These are phyloP conservation scores for Helotiales sp. DNA, from an alignment of 2,329 filamentous ascomycete species.

Conservation along the genomic window DNA sequence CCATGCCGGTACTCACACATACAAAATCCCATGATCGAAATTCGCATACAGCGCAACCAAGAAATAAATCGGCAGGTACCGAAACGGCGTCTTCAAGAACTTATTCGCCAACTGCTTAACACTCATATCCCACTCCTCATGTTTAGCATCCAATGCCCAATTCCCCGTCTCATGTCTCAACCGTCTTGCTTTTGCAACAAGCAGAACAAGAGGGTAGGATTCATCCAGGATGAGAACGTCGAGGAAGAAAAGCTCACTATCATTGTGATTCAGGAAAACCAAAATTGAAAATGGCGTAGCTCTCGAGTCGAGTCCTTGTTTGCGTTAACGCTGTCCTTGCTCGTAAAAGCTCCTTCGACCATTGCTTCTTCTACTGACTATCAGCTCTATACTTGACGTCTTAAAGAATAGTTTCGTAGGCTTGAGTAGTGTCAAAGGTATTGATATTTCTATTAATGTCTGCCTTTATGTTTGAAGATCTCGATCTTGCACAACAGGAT, in stretches of 20 bases:
- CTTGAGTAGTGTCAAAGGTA: no score
- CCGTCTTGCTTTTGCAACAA: conserved; percentile 67
- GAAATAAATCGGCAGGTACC: conserved; percentile 49
- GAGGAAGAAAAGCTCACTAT: conserved; percentile 49
- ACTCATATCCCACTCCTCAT: conserved; percentile 73
- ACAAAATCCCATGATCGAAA: conserved; percentile 64
- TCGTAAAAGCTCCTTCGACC: no score
- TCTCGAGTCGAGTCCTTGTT: no score
- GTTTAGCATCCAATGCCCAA: conserved; percentile 63
- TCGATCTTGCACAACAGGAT: no score
- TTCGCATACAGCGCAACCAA: conserved; percentile 71
- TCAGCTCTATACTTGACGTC: no score
- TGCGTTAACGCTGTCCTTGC: no score
- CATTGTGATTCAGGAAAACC: no score
- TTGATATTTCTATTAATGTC: no score
- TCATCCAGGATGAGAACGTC: conserved; percentile 85
- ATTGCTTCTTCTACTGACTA: no score
- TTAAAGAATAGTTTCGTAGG: no score
- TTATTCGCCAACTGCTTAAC: conserved; percentile 62
- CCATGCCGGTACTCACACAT: not conserved
- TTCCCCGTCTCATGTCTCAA: conserved; percentile 69
- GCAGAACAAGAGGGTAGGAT: conserved; percentile 78
- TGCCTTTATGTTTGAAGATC: no score
- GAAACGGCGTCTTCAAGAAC: conserved; percentile 81
- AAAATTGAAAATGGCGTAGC: no score